A percentile compares a stretch with the other conserved stretches of the same genome.
Evolutionary conservation across 331 rosid species (phyloP).

Genomic region (Erythrophleum ivorense): DNA sequence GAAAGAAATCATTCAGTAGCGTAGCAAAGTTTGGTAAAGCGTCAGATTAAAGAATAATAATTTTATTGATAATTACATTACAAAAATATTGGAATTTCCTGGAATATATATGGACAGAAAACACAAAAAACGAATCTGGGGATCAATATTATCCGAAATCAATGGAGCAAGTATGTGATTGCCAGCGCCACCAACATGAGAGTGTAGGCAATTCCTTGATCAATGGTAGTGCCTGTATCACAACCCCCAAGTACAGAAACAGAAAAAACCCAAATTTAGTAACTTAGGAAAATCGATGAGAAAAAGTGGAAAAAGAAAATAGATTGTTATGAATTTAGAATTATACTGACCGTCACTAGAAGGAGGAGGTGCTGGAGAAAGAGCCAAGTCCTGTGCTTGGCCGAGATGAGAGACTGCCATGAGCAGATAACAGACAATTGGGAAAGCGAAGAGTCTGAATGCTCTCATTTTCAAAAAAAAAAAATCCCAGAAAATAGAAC

Average conservation of each 20-base stretch:
- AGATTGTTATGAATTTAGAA: neutral
- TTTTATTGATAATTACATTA: slow-evolving; percentile 31
- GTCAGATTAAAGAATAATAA: neutral
- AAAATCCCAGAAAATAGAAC: neutral
- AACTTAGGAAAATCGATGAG: neutral
- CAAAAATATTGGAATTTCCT: neutral
- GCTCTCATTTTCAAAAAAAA: slow-evolving; percentile 37
- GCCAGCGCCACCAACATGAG: slow-evolving; percentile 66
- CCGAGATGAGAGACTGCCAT: slow-evolving; percentile 37
- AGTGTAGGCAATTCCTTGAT: slow-evolving; percentile 69
- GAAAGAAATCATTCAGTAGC: neutral
- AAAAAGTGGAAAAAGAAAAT: neutral
- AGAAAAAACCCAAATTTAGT: neutral
- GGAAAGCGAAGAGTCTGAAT: slow-evolving; percentile 36
- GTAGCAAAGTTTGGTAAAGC: neutral
- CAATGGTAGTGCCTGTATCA: slow-evolving; percentile 51
- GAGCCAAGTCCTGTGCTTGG: slow-evolving; percentile 44
- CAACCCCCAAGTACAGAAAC: neutral
- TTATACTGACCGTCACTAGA: slow-evolving; percentile 51
- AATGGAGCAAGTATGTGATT: slow-evolving; percentile 61
- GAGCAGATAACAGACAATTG: slow-evolving; percentile 46
- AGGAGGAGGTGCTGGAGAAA: slow-evolving; percentile 50
- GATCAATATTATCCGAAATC: slow-evolving; percentile 21
- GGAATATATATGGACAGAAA: slow-evolving; percentile 7
- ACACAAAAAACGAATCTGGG: neutral